phyloP scores from a whole-genome alignment of 495 filamentous ascomycete genomes.

The Halenospora varia region DNA sequence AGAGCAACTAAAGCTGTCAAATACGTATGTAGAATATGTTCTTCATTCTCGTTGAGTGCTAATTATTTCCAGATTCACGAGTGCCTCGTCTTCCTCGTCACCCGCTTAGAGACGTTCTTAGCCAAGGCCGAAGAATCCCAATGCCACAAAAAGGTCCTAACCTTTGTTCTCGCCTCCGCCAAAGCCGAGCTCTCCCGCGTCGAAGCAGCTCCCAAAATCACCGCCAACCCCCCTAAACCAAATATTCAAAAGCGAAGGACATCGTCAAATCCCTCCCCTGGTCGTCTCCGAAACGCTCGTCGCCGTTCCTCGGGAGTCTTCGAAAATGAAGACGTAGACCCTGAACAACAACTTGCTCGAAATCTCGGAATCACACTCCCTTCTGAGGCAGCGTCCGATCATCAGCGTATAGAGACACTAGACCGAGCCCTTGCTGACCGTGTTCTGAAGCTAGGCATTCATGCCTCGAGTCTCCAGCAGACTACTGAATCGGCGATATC shows the following conservation, averaged over 20 bases:
- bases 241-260: conserved; percentile 15
- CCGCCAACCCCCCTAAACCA: conserved; percentile 11
- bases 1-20: conserved; percentile 33
- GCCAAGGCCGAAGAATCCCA: conserved; percentile 18
- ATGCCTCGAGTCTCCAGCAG: conserved; percentile 34
- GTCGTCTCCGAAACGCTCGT: conserved; percentile 3
- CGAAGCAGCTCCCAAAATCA: not conserved
- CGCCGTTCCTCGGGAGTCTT: conserved; percentile 30
- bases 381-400: conserved; percentile 8
- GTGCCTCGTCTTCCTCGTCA: conserved; percentile 21
- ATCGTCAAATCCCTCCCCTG: conserved; percentile 14
- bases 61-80: conserved; percentile 17
- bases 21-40: conserved; percentile 32
- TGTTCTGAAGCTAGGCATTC: conserved; percentile 29
- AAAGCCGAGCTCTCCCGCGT: conserved; percentile 16
- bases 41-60: not conserved
- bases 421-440: conserved; percentile 29
- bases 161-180: conserved; percentile 12
- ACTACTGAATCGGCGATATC: conserved; percentile 32
- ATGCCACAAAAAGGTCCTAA: conserved; percentile 19
- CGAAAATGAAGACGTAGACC: conserved; percentile 21
- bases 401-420: conserved; percentile 12
- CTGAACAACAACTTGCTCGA: conserved; percentile 22
- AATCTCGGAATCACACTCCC: conserved; percentile 25
- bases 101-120: conserved; percentile 13